Evolutionary conservation across 805 yeast genomes (phyloP).

Genomic region (Candida tallmaniae): DNA sequence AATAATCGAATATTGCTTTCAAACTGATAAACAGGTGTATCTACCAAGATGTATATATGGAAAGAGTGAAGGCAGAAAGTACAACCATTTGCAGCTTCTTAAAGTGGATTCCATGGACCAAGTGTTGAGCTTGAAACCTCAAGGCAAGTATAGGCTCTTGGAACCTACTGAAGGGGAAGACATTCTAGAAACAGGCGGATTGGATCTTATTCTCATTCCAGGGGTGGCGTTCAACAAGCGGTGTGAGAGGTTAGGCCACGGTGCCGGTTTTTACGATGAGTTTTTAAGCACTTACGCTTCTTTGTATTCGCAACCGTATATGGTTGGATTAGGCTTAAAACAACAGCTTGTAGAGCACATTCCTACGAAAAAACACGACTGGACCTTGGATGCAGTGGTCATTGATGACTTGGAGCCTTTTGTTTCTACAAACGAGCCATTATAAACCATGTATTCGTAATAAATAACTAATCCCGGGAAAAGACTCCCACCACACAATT

Average conservation of each 20-base stretch:
- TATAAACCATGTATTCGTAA: no score
- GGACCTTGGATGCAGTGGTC: slow-evolving; percentile 51
- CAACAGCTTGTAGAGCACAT: slow-evolving; percentile 54
- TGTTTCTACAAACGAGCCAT: no score
- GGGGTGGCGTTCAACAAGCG: slow-evolving; percentile 70
- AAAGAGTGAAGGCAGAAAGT: slow-evolving; percentile 26
- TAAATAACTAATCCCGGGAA: slow-evolving; percentile 11
- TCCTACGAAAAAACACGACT: slow-evolving; percentile 64
- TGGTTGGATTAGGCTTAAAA: slow-evolving; percentile 61
- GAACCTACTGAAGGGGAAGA: slow-evolving; percentile 55
- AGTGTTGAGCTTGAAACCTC: slow-evolving; percentile 50
- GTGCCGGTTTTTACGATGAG: slow-evolving; percentile 90
- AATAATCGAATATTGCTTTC: slow-evolving; percentile 51
- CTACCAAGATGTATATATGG: slow-evolving; percentile 49
- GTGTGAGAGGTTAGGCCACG: slow-evolving; percentile 75
- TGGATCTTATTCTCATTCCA: slow-evolving; percentile 78
- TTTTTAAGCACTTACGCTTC: slow-evolving; percentile 22
- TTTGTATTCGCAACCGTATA: slow-evolving; percentile 29
- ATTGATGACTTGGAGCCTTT: slow-evolving; percentile 22
- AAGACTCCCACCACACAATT: slow-evolving; percentile 70
- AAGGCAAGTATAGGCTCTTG: slow-evolving; percentile 59
- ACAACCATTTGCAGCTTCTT: slow-evolving; percentile 51
- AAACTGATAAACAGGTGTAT: slow-evolving; percentile 47
- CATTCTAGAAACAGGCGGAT: slow-evolving; percentile 18
- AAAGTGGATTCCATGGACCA: slow-evolving; percentile 38